phyloP scores from a whole-genome alignment of 805 yeast genomes.

The Starmerella kuoi region DNA sequence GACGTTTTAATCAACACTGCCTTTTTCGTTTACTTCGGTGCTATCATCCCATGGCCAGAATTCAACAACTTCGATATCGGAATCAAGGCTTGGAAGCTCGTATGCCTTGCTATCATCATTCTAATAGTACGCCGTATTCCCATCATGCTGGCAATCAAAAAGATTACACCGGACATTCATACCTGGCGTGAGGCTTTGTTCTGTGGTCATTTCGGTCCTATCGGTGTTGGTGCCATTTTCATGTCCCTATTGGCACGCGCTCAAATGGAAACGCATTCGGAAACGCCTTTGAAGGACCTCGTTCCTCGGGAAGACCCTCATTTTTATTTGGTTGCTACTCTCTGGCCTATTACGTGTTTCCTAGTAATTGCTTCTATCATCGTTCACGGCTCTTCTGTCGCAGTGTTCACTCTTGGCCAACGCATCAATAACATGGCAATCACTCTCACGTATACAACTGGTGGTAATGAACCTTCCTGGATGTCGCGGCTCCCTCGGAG shows the following conservation, averaged over 20 bases:
- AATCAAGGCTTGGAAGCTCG: conserved; percentile 64
- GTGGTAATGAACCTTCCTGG: conserved; percentile 60
- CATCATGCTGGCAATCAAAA: conserved; percentile 60
- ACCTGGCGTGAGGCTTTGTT: conserved; percentile 90
- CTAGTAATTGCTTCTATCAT: conserved; percentile 68
- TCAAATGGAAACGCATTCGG: conserved; percentile 48
- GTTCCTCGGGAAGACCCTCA: conserved; percentile 41
- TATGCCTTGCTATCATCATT: conserved; percentile 60
- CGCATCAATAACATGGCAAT: conserved; percentile 84
- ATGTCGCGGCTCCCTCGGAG: conserved; percentile 61
- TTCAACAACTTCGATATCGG: conserved; percentile 54
- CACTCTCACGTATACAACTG: conserved; percentile 66
- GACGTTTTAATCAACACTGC: conserved; percentile 73
- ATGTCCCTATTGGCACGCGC: conserved; percentile 70
- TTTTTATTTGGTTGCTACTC: conserved; percentile 45
- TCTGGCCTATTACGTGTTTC: conserved; percentile 80
- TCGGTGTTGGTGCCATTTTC: conserved; percentile 88
- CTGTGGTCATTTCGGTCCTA: conserved; percentile 93
- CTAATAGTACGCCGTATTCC: conserved; percentile 73
- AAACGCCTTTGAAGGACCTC: conserved; percentile 42
- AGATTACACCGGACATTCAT: conserved; percentile 73
- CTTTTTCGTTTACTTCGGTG: conserved; percentile 80
- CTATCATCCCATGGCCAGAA: conserved; percentile 78
- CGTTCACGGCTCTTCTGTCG: conserved; percentile 87
- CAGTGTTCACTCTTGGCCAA: conserved; percentile 64